phyloP scores from a whole-genome alignment of 768 basidiomycete genomes.

The Phylloporus sp. region DNA sequence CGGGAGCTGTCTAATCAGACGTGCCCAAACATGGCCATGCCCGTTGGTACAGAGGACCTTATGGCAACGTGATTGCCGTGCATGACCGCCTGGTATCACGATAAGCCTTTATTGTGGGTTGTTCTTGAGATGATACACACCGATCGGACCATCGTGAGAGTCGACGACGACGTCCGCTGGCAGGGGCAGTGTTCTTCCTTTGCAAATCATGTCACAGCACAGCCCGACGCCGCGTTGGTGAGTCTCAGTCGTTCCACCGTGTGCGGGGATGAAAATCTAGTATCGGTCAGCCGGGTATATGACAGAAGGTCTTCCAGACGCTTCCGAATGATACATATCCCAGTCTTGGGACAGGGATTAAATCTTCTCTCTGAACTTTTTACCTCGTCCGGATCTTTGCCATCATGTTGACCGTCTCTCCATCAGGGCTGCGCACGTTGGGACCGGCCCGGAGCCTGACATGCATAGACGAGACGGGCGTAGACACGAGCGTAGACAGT shows the following conservation, averaged over 20 bases:
- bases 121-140: not conserved
- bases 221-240: not conserved
- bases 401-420: slow-evolving; percentile 11
- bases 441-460: not conserved
- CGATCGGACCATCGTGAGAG: slow-evolving; percentile 1
- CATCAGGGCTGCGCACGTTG: slow-evolving; percentile 1
- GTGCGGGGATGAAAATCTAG: slow-evolving; percentile 21
- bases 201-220: not conserved
- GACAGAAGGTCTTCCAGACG: slow-evolving; percentile 28
- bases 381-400: not conserved
- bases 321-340: slow-evolving; percentile 26
- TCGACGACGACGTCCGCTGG: no score
- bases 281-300: slow-evolving; percentile 16
- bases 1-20: not conserved
- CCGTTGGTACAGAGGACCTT: not conserved
- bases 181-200: no score
- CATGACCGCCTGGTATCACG: not conserved
- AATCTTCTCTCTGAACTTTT: slow-evolving; percentile 34
- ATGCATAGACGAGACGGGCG: not conserved
- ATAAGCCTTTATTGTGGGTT: not conserved
- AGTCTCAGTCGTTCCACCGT: not conserved
- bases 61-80: not conserved
- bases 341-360: slow-evolving; percentile 12
- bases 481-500: not conserved
- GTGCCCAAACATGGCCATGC: slow-evolving; percentile 9